Conservation (phyloP, 2,329 filamentous ascomycete genomes). For the Hypoxylon sp. region DNA sequence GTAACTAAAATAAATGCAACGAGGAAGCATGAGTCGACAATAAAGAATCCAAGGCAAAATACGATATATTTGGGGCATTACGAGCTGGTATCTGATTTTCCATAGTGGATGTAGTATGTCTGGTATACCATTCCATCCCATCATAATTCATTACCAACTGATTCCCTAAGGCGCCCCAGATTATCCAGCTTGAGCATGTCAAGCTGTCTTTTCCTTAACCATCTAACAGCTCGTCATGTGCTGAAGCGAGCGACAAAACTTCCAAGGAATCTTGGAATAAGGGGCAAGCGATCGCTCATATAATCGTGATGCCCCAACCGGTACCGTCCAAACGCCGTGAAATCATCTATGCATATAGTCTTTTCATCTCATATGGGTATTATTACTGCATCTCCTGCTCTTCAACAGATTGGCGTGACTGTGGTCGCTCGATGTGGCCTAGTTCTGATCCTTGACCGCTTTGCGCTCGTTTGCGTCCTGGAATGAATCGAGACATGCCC, state of each 20-base stretch:
- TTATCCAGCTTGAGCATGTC: conserved; percentile 18
- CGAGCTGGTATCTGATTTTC: conserved; percentile 35
- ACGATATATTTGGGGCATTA: conserved; percentile 20
- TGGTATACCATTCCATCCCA: conserved; percentile 24
- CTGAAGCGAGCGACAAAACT: conserved; percentile 34
- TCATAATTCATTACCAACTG: conserved; percentile 28
- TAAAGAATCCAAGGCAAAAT: conserved; percentile 5
- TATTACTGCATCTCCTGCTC: conserved; percentile 43
- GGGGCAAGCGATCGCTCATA: conserved; percentile 42
- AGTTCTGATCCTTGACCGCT: conserved; percentile 48
- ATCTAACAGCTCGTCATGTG: conserved; percentile 29
- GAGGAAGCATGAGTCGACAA: background rate
- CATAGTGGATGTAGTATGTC: conserved; percentile 27
- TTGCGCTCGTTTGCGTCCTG: conserved; percentile 48
- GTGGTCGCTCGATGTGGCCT: conserved; percentile 45
- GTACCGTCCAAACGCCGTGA: conserved; percentile 37
- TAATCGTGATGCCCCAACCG: conserved; percentile 38
- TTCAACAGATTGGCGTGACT: conserved; percentile 41
- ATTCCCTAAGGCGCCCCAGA: conserved; percentile 13
- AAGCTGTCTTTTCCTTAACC: conserved; percentile 18
- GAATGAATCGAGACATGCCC: conserved; percentile 48
- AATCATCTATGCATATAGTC: conserved; percentile 36
- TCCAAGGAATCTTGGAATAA: conserved; percentile 18
- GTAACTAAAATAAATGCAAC: no score
- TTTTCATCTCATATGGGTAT: conserved; percentile 15